A percentile compares a stretch with the other conserved stretches of the same genome.
Evolutionary conservation across 352 stramenopile genomes (phyloP).

Genomic region (Pythium brachiatum): DNA sequence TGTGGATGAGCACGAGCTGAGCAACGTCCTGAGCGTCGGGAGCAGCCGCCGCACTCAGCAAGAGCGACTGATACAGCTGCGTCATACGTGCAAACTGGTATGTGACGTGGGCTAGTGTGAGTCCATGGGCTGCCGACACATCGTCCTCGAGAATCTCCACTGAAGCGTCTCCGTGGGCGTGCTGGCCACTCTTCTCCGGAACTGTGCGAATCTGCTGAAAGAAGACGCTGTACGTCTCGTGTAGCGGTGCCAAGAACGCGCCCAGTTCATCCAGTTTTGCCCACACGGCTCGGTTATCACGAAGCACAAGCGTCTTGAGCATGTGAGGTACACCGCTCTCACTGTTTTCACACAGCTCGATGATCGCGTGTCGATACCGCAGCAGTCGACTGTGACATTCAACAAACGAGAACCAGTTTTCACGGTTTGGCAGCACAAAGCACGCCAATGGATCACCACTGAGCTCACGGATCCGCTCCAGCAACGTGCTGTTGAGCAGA

Average conservation of each 20-base stretch:
- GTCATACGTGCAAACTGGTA: slow-evolving; percentile 75
- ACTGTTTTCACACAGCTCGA: slow-evolving; percentile 38
- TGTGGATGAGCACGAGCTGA: slow-evolving; percentile 40
- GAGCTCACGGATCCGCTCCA: slow-evolving; percentile 33
- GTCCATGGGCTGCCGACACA: slow-evolving; percentile 31
- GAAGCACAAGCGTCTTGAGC: slow-evolving; percentile 58
- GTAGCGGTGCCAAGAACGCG: slow-evolving; percentile 45
- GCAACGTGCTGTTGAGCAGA: slow-evolving; percentile 52
- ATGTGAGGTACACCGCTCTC: slow-evolving; percentile 32
- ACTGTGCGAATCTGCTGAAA: slow-evolving; percentile 33
- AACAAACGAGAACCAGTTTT: slow-evolving; percentile 69
- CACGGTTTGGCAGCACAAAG: slow-evolving; percentile 52
- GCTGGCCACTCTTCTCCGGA: slow-evolving; percentile 5
- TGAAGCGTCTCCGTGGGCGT: slow-evolving; percentile 2
- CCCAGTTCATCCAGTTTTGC: slow-evolving; percentile 14
- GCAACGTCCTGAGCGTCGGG: slow-evolving; percentile 27
- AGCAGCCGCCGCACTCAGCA: slow-evolving; percentile 7
- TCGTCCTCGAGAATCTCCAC: slow-evolving; percentile 34
- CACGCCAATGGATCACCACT: slow-evolving; percentile 39
- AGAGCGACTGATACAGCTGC: slow-evolving; percentile 55
- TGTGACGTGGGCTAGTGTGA: slow-evolving; percentile 75
- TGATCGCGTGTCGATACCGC: slow-evolving; percentile 55
- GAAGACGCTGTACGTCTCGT: slow-evolving; percentile 60
- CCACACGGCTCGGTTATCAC: slow-evolving; percentile 30
- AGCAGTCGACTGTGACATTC: slow-evolving; percentile 45